Evolutionary conservation across 1,139 yeast species (phyloP).

Genomic region (Geotrichum siamense): DNA sequence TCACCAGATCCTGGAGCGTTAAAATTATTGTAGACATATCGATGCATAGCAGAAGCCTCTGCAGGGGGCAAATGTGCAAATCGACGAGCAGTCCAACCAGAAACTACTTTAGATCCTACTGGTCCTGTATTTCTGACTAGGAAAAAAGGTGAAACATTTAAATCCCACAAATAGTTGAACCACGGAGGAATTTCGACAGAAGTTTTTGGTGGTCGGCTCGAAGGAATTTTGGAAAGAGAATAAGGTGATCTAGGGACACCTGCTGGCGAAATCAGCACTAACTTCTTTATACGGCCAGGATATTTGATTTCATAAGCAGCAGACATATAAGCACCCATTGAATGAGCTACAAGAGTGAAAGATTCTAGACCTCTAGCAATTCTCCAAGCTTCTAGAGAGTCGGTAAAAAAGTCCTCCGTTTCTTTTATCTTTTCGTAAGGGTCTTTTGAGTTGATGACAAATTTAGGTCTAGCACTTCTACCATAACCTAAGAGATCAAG

Average conservation of each 20-base stretch:
- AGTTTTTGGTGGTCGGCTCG: conserved; percentile 5
- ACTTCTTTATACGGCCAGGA: conserved; percentile 53
- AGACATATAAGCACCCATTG: conserved; percentile 85
- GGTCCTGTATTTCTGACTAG: conserved; percentile 28
- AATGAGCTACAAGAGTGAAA: conserved; percentile 79
- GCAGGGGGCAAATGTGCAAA: conserved; percentile 24
- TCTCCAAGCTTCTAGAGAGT: conserved; percentile 83
- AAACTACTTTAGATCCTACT: conserved; percentile 27
- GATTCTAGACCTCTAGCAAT: conserved; percentile 41
- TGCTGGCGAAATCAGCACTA: conserved; percentile 79
- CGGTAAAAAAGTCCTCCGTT: conserved; percentile 70
- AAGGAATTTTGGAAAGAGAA: conserved; percentile 24
- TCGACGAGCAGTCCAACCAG: conserved; percentile 27
- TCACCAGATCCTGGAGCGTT: conserved; percentile 58
- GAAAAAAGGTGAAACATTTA: conserved; percentile 27
- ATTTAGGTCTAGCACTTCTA: conserved; percentile 57
- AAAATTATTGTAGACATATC: conserved; percentile 54
- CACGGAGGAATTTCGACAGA: conserved; percentile 14
- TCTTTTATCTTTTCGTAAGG: conserved; percentile 30
- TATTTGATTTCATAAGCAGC: conserved; percentile 70
- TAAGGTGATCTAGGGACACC: conserved; percentile 47
- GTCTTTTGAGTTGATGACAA: conserved; percentile 31
- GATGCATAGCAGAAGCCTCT: conserved; percentile 35
- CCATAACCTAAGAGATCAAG: conserved; percentile 86
- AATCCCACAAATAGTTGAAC: conserved; percentile 26